Evolutionary conservation across 2,329 filamentous ascomycete genomes (phyloP).

Genomic region (Trichophyton verrucosum): DNA sequence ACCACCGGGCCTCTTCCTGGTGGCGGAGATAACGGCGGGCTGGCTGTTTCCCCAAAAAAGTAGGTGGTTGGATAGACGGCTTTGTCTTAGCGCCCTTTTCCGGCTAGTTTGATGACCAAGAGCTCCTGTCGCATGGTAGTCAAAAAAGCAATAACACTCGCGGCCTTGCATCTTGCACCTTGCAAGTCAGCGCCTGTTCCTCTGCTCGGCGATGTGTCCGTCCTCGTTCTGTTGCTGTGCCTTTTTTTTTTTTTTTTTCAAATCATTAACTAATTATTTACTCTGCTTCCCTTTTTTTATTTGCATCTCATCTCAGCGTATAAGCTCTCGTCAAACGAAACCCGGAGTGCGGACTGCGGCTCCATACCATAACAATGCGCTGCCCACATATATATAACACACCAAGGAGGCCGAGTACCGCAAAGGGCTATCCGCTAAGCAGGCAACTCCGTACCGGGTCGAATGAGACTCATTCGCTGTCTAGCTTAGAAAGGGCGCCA

Average conservation of each 20-base stretch:
- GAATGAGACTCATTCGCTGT: not conserved
- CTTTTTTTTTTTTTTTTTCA: not conserved
- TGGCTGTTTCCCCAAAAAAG: not conserved
- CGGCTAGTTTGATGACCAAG: not conserved
- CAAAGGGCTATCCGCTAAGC: not conserved
- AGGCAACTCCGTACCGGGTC: not conserved
- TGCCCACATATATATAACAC: not conserved
- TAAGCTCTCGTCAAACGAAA: not conserved
- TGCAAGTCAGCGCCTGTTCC: not conserved
- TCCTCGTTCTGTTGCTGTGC: not conserved
- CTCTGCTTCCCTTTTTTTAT: not conserved
- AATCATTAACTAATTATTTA: not conserved
- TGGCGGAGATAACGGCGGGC: not conserved
- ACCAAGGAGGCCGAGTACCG: not conserved
- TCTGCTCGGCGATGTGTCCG: not conserved
- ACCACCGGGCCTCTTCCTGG: not conserved
- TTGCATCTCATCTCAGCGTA: not conserved
- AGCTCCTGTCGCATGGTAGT: not conserved
- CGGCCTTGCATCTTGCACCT: not conserved
- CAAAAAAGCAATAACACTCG: not conserved
- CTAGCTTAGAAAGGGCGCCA: not conserved
- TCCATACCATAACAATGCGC: not conserved
- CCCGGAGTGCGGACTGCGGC: not conserved
- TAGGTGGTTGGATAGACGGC: conserved; percentile 4
- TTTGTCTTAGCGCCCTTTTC: conserved; percentile 5